These are phyloP conservation scores for Aegilops tauschii DNA, from an alignment of 176 grass and related monocot genomes.

Conservation along the genomic window DNA sequence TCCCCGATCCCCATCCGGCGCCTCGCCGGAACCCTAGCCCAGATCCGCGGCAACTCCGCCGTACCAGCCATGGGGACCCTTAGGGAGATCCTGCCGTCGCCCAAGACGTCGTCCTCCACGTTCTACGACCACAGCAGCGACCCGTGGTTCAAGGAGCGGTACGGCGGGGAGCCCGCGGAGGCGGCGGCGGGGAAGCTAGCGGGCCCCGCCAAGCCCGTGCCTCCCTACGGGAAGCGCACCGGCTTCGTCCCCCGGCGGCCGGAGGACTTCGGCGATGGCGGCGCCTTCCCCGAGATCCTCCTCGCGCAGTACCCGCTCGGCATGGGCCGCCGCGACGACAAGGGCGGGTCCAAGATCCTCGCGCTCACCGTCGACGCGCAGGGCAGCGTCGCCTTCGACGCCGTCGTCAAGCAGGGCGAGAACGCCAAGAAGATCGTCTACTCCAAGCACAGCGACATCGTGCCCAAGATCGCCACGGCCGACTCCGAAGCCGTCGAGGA, in stretches of 20 bases:
- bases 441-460: conserved; percentile 91
- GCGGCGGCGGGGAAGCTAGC: conserved; percentile 20
- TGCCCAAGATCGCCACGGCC: conserved; percentile 57
- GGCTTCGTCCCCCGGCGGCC: conserved; percentile 79
- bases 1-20: conserved; percentile 21
- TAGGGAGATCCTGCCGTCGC: conserved; percentile 68
- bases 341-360: conserved; percentile 82
- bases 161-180: conserved; percentile 41
- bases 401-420: conserved; percentile 94
- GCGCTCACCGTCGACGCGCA: conserved; percentile 80
- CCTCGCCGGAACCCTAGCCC: conserved; percentile 45
- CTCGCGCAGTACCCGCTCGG: conserved; percentile 85
- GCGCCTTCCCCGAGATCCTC: conserved; percentile 95
- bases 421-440: conserved; percentile 88
- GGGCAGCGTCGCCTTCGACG: conserved; percentile 90
- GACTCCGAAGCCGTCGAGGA: conserved; percentile 38
- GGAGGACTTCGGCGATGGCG: conserved; percentile 79
- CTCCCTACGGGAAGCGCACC: conserved; percentile 67
- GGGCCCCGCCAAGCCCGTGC: conserved; percentile 33
- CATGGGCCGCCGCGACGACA: conserved; percentile 91
- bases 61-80: conserved; percentile 53
- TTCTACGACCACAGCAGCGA: conserved; percentile 92
- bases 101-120: conserved; percentile 48
- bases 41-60: conserved; percentile 10
- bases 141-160: conserved; percentile 93